Evolutionary conservation across 257 asterid genomes (phyloP).

Genomic region (Rubia yunnanensis): DNA sequence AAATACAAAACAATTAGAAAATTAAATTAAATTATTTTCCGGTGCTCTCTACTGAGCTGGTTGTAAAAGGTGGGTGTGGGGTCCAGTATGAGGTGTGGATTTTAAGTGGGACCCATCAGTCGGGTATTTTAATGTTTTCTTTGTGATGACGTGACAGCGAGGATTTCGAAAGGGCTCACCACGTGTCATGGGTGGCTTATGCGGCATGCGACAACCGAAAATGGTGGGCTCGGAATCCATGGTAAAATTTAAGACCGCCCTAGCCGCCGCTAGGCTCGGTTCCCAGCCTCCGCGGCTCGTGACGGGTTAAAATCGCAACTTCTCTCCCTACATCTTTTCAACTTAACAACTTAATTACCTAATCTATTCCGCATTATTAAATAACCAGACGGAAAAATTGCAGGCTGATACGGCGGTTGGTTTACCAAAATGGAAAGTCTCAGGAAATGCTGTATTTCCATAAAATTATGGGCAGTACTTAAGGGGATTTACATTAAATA

Average conservation of each 20-base stretch:
- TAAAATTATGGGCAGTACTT: too few relatives aligned
- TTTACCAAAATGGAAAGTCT: too few relatives aligned
- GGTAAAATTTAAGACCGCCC: not conserved
- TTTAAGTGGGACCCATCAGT: not conserved
- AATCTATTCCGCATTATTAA: too few relatives aligned
- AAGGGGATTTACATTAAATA: too few relatives aligned
- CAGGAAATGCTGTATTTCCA: too few relatives aligned
- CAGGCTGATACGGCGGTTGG: too few relatives aligned
- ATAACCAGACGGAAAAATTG: too few relatives aligned
- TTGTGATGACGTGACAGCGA: slow-evolving; percentile 15
- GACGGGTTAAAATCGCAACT: not conserved
- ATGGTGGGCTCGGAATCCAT: slow-evolving; percentile 37
- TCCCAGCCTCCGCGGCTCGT: slow-evolving; percentile 40
- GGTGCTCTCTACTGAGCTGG: too few relatives aligned
- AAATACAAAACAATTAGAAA: too few relatives aligned
- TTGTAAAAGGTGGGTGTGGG: not conserved
- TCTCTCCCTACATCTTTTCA: not conserved
- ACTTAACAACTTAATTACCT: not conserved
- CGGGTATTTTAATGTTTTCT: not conserved
- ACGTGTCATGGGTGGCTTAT: slow-evolving; percentile 39
- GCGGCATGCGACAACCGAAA: slow-evolving; percentile 66
- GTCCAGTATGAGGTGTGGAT: not conserved
- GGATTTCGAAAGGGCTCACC: slow-evolving; percentile 11
- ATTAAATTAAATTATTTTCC: too few relatives aligned
- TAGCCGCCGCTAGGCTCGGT: slow-evolving; percentile 66